Conservation (phyloP, 192 early-diverging fungal species). For the Rhizophagus clarus region DNA sequence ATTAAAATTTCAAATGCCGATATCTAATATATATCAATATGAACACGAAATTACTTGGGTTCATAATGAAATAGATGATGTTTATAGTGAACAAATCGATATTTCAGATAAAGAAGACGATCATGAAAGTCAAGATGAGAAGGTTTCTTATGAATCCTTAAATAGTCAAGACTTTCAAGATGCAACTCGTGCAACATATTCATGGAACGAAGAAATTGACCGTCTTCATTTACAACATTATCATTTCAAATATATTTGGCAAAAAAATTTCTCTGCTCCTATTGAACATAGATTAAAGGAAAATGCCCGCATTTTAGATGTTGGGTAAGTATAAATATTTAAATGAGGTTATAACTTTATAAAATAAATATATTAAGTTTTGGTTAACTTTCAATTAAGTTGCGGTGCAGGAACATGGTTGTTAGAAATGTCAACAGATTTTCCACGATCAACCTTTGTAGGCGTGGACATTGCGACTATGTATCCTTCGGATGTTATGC, state of each 20-base stretch:
- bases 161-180: constrained; percentile 1
- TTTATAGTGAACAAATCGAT: no score
- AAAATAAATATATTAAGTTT: no score
- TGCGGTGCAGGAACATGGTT: constrained; percentile 20
- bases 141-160: no score
- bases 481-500: neutral
- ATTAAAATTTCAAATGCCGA: no score
- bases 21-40: no score
- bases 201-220: neutral
- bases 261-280: constrained; percentile 7
- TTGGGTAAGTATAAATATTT: neutral
- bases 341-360: no score
- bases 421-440: constrained; percentile 23
- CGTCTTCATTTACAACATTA: constrained; percentile 22
- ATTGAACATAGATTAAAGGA: neutral
- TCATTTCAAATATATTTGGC: neutral
- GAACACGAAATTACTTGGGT: no score
- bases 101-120: no score
- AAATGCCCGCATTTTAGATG: neutral
- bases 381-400: neutral
- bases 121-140: no score
- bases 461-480: neutral
- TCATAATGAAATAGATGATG: no score
- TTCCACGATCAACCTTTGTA: neutral
- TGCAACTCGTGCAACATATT: neutral